A percentile compares a stretch with the other conserved stretches of the same genome.
phyloP scores from a whole-genome alignment of 2,329 filamentous ascomycete species.

The Talaromyces marneffei region DNA sequence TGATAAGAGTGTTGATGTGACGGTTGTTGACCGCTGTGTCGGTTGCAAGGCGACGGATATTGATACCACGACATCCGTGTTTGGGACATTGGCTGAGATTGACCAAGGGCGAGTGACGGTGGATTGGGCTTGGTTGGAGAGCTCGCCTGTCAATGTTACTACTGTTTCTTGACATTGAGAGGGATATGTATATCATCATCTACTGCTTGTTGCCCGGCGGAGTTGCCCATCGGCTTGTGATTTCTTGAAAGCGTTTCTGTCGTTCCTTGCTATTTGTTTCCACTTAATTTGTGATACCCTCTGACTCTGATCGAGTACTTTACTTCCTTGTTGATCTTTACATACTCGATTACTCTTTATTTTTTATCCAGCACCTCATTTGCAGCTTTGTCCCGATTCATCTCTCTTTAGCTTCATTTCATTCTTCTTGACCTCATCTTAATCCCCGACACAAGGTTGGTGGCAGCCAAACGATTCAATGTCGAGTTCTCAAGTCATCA shows the following conservation, averaged over 20 bases:
- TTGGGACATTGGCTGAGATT: slow-evolving; percentile 43
- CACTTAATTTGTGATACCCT: not conserved
- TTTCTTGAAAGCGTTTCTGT: not conserved
- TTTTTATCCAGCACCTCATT: not conserved
- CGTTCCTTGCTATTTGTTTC: not conserved
- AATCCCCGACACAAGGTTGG: not conserved
- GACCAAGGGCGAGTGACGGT: slow-evolving; percentile 45
- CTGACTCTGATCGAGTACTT: not conserved
- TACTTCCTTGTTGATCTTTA: not conserved
- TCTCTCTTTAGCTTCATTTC: not conserved
- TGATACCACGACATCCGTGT: slow-evolving; percentile 46
- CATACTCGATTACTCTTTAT: not conserved
- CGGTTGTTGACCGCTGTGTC: slow-evolving; percentile 62
- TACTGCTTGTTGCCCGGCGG: not conserved
- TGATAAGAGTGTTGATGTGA: slow-evolving; percentile 53
- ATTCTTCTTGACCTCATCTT: not conserved
- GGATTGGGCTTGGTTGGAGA: slow-evolving; percentile 48
- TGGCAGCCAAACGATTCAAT: not conserved
- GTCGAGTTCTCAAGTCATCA: not conserved
- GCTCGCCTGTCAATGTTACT: slow-evolving; percentile 25
- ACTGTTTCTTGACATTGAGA: not conserved
- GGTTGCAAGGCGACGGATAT: slow-evolving; percentile 46
- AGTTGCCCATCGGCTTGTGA: not conserved
- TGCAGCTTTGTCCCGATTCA: not conserved
- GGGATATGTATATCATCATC: no score